Conservation (phyloP, 805 yeast genomes). For the Ascoidea rubescens region DNA sequence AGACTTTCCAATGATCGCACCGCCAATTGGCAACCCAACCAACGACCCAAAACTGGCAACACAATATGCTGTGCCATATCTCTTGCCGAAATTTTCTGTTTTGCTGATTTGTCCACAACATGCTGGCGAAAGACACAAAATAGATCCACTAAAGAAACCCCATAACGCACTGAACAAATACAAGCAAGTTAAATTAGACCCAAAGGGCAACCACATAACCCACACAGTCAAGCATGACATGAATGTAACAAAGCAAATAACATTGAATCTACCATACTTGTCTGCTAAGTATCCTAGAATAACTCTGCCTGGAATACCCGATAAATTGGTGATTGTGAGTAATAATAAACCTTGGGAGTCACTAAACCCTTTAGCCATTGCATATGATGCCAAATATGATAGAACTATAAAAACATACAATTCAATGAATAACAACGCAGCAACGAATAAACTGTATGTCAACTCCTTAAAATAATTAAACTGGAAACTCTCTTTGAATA, state of each 20-base stretch:
- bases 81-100: conserved; percentile 36
- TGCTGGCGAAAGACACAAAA: conserved; percentile 40
- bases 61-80: conserved; percentile 44
- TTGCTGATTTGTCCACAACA: conserved; percentile 45
- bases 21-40: conserved; percentile 33
- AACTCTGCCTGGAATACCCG: conserved; percentile 30
- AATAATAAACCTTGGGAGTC: conserved; percentile 27
- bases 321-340: conserved; percentile 28
- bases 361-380: conserved; percentile 30
- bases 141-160: conserved; percentile 42
- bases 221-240: conserved; percentile 19
- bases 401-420: conserved; percentile 28
- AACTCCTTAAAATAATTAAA: conserved; percentile 26
- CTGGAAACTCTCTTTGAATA: conserved; percentile 15
- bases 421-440: conserved; percentile 35
- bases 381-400: conserved; percentile 38
- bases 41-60: conserved; percentile 42
- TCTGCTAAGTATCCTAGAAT: conserved; percentile 31
- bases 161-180: conserved; percentile 31
- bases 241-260: conserved; percentile 25
- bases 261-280: conserved; percentile 37
- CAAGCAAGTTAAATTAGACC: conserved; percentile 17
- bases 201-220: conserved; percentile 26
- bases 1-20: conserved; percentile 29
- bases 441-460: conserved; percentile 26